Percentiles rank a stretch among this genome's conserved stretches.
Conservation (phyloP, 331 rosid species). For the Stylosanthes scabra region DNA sequence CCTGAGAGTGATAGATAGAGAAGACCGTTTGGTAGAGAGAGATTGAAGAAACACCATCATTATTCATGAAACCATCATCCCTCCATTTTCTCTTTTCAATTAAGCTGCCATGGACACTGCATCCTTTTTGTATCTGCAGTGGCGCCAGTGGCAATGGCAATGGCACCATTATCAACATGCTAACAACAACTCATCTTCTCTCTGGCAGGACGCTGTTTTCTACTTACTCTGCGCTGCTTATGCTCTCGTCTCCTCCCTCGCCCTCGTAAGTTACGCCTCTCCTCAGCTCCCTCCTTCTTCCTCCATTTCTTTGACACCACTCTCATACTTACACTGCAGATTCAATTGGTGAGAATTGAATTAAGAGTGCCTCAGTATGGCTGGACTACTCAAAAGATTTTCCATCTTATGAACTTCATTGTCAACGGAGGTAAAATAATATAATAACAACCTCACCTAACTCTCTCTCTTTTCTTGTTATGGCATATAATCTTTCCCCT, state of each 20-base stretch:
- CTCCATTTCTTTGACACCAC: neutral
- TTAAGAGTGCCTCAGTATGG: slow-evolving; percentile 95
- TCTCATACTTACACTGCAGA: slow-evolving; percentile 48
- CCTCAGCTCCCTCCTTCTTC: neutral
- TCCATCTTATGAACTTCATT: slow-evolving; percentile 96
- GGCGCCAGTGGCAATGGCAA: slow-evolving; percentile 63
- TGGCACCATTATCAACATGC: slow-evolving; percentile 35
- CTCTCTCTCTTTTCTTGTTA: slow-evolving; percentile 3
- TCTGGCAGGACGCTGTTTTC: slow-evolving; percentile 68
- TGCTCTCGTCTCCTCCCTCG: slow-evolving; percentile 76
- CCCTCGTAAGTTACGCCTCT: slow-evolving; percentile 55
- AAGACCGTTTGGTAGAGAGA: slow-evolving; percentile 28
- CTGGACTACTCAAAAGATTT: slow-evolving; percentile 96
- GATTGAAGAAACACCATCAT: too few species aligned
- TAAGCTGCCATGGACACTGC: slow-evolving; percentile 37
- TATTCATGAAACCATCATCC: too few species aligned
- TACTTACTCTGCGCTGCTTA: slow-evolving; percentile 77
- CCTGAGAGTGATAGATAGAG: neutral
- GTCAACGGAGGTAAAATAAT: slow-evolving; percentile 90
- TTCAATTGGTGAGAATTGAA: slow-evolving; percentile 91
- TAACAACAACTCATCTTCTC: slow-evolving; percentile 50
- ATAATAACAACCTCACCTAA: slow-evolving; percentile 21
- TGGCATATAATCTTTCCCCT: neutral
- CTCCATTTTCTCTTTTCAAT: too few species aligned
- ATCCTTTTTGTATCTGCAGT: slow-evolving; percentile 1